These are phyloP conservation scores for Boletus reticulatus DNA, from an alignment of 768 basidiomycete species.

Conservation along the genomic window DNA sequence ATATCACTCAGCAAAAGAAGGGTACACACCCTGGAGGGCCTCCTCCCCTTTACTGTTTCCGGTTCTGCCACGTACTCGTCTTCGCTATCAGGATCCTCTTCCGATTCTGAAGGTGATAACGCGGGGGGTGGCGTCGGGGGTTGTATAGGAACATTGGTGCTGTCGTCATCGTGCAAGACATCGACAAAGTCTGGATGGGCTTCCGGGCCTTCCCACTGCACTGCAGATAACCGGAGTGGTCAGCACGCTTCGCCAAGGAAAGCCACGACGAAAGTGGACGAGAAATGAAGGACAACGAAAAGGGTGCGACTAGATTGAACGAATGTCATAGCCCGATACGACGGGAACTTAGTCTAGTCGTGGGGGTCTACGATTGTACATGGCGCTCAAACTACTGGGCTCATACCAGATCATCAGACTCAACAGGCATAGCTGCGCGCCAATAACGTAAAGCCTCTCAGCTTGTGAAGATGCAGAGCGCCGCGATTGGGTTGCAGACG, in stretches of 20 bases:
- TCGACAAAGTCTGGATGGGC: slow-evolving; percentile 47
- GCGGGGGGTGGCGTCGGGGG: slow-evolving; percentile 31
- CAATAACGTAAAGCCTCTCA: slow-evolving; percentile 35
- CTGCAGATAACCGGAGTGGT: slow-evolving; percentile 40
- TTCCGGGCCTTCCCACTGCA: slow-evolving; percentile 70
- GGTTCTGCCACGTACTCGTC: slow-evolving; percentile 68
- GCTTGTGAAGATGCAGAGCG: slow-evolving; percentile 30
- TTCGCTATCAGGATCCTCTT: slow-evolving; percentile 52
- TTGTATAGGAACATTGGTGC: slow-evolving; percentile 13
- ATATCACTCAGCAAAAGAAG: slow-evolving; percentile 5
- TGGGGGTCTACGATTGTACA: slow-evolving; percentile 24
- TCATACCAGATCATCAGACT: slow-evolving; percentile 37
- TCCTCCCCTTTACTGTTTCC: slow-evolving; percentile 33
- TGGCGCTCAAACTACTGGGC: slow-evolving; percentile 29
- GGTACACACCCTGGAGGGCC: slow-evolving; percentile 44
- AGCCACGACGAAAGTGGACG: slow-evolving; percentile 15
- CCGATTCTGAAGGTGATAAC: slow-evolving; percentile 43
- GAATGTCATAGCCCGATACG: not conserved
- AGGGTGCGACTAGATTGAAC: not conserved
- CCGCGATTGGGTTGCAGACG: slow-evolving; percentile 22
- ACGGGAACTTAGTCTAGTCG: slow-evolving; percentile 18
- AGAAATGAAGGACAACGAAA: slow-evolving; percentile 10
- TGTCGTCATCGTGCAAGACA: slow-evolving; percentile 19
- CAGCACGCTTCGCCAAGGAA: slow-evolving; percentile 24
- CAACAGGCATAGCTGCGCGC: slow-evolving; percentile 35